phyloP scores from a whole-genome alignment of 1,139 yeast species.

The Scheffersomyces parashehatae region DNA sequence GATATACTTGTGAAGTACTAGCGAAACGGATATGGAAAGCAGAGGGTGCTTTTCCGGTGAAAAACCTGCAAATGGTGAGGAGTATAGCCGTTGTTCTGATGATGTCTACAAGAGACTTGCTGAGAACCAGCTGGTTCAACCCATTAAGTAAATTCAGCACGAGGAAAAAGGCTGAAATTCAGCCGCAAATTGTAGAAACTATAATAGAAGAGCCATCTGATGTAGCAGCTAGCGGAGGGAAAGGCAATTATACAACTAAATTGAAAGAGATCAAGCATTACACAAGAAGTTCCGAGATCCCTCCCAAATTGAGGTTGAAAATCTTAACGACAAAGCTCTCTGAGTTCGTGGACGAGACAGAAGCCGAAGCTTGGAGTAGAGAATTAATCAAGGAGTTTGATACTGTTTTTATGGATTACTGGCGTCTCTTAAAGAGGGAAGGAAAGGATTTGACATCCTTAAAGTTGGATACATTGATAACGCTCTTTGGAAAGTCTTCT shows the following conservation, averaged over 20 bases:
- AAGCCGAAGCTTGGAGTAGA: slow-evolving; percentile 2
- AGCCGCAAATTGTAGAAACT: not conserved
- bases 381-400: slow-evolving; percentile 19
- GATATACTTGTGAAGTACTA: too few species aligned
- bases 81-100: too few species aligned
- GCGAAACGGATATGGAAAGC: too few species aligned
- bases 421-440: not conserved
- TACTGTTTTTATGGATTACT: slow-evolving; percentile 20
- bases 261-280: slow-evolving; percentile 25
- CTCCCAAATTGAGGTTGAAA: slow-evolving; percentile 17
- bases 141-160: slow-evolving; percentile 20
- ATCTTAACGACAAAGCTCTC: slow-evolving; percentile 23
- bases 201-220: slow-evolving; percentile 13
- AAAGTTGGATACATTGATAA: slow-evolving; percentile 10
- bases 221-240: not conserved
- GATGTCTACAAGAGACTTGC: not conserved
- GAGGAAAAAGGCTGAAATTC: slow-evolving; percentile 1
- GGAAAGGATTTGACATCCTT: slow-evolving; percentile 3
- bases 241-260: not conserved
- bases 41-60: too few species aligned
- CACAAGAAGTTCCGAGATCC: slow-evolving; percentile 28
- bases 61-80: too few species aligned
- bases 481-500: slow-evolving; percentile 22
- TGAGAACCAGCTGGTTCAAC: slow-evolving; percentile 17
- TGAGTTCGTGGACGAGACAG: slow-evolving; percentile 13